Conservation (phyloP, 345 rosid species). For the Bruguiera gymnorhiza region DNA sequence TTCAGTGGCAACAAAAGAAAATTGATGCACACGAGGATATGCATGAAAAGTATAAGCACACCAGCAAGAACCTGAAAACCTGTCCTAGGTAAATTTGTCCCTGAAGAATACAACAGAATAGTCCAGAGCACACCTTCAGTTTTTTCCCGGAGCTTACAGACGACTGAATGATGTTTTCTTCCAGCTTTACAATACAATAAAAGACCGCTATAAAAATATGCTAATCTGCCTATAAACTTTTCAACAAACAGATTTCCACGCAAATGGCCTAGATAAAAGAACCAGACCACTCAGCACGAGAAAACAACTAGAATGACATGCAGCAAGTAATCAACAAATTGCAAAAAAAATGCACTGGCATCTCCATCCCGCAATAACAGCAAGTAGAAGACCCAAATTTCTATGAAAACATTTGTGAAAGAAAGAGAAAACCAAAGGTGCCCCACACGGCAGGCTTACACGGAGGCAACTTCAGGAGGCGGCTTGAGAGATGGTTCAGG, state of each 20-base stretch:
- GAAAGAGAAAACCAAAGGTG: background rate
- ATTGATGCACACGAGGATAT: background rate
- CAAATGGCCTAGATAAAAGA: background rate
- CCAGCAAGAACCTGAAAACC: background rate
- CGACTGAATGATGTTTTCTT: background rate
- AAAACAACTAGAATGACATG: background rate
- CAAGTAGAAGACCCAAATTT: background rate
- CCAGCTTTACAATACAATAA: background rate
- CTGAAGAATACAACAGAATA: background rate
- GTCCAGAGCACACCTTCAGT: background rate
- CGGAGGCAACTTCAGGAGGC: constrained; percentile 61
- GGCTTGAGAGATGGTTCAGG: constrained; percentile 71
- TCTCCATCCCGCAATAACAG: background rate
- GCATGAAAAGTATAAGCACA: background rate
- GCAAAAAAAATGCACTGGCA: background rate
- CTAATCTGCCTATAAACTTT: background rate
- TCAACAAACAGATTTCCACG: background rate
- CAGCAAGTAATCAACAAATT: background rate
- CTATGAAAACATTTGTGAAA: background rate
- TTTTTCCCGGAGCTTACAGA: background rate
- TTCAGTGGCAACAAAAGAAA: background rate
- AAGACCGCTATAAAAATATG: background rate
- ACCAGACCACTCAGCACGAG: background rate
- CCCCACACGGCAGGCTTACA: constrained; percentile 36
- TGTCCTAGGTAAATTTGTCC: background rate